A percentile compares a stretch with the other conserved stretches of the same genome.
These are phyloP conservation scores for Xerocomellus dryophilus DNA, from an alignment of 768 basidiomycete genomes.

Conservation along the genomic window DNA sequence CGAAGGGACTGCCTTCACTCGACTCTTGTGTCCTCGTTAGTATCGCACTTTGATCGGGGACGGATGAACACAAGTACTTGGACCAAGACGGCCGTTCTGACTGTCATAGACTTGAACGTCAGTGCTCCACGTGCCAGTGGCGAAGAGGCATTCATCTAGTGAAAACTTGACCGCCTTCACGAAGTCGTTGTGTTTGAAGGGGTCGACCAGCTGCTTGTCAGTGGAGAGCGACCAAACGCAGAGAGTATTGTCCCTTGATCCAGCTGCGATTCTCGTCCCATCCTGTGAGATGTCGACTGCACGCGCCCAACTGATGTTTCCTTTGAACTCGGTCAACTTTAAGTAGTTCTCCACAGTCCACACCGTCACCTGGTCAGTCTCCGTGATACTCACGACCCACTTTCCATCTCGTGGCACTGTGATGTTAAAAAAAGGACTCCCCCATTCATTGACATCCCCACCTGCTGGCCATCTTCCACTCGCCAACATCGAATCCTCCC, in stretches of 20 bases:
- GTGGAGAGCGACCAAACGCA: not conserved
- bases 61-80: too few species aligned
- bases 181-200: not conserved
- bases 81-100: too few species aligned
- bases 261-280: not conserved
- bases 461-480: not conserved
- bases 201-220: not conserved
- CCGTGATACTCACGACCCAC: not conserved
- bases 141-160: not conserved
- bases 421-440: not conserved
- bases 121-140: not conserved
- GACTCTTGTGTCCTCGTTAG: too few species aligned
- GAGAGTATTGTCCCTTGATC: not conserved
- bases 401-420: not conserved
- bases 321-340: not conserved
- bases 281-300: slow-evolving; percentile 5
- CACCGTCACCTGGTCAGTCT: not conserved
- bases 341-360: not conserved
- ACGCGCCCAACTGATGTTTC: not conserved
- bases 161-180: not conserved
- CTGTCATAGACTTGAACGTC: not conserved
- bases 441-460: not conserved
- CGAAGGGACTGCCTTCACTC: too few species aligned
- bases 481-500: not conserved
- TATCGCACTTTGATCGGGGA: too few species aligned